Evolutionary conservation across 179 eudicot species (phyloP).

Genomic region (Nepenthes alata): DNA sequence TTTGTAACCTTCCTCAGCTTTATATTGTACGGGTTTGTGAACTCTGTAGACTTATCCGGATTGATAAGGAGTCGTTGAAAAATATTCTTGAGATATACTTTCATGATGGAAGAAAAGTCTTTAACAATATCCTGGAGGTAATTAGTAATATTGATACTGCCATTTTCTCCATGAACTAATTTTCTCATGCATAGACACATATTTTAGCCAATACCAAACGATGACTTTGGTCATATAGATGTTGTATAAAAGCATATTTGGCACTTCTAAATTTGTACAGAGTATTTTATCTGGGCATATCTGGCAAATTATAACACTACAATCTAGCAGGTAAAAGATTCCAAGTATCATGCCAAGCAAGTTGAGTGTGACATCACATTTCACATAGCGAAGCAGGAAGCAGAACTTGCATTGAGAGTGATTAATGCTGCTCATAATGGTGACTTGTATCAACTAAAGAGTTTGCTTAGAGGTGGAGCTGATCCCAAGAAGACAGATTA

Average conservation of each 20-base stretch:
- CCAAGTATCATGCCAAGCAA: slow-evolving; percentile 49
- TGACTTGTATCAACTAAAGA: slow-evolving; percentile 64
- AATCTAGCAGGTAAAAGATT: slow-evolving; percentile 54
- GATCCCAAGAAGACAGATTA: slow-evolving; percentile 84
- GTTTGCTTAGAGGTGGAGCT: slow-evolving; percentile 65
- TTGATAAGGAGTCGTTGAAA: slow-evolving; percentile 80
- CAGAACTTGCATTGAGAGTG: slow-evolving; percentile 88
- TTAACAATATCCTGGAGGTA: slow-evolving; percentile 79
- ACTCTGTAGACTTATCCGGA: slow-evolving; percentile 68
- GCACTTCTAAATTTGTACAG: too few species aligned
- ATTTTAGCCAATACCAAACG: too few species aligned
- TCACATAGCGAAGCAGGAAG: slow-evolving; percentile 80
- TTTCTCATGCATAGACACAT: too few species aligned
- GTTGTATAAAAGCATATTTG: too few species aligned
- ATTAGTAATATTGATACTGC: not conserved
- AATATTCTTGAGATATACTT: slow-evolving; percentile 76
- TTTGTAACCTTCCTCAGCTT: slow-evolving; percentile 77
- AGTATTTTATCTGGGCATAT: too few species aligned
- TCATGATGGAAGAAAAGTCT: slow-evolving; percentile 61
- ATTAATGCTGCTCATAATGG: slow-evolving; percentile 70
- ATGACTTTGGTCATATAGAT: too few species aligned
- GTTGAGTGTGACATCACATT: slow-evolving; percentile 63
- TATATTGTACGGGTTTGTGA: slow-evolving; percentile 9
- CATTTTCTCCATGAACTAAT: not conserved
- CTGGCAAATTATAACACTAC: too few species aligned